Percentiles rank a stretch among this genome's conserved stretches.
phyloP scores from a whole-genome alignment of 1,139 yeast species.

The Dujonia santamariae region DNA sequence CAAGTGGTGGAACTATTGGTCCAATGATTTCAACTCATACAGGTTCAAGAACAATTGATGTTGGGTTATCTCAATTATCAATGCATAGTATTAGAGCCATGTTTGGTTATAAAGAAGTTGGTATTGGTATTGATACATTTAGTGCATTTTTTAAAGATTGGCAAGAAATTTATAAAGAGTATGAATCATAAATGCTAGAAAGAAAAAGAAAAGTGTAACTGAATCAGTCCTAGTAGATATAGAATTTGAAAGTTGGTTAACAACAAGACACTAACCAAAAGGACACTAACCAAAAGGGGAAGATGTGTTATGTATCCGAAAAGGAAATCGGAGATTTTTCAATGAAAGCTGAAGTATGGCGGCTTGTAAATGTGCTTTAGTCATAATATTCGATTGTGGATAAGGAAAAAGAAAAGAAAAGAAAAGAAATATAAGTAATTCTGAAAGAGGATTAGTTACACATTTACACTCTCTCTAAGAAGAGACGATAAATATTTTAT shows the following conservation, averaged over 20 bases:
- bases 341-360: too few species aligned
- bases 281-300: too few species aligned
- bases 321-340: too few species aligned
- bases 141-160: conserved; percentile 36
- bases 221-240: background rate
- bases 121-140: conserved; percentile 40
- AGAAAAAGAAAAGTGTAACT: too few species aligned
- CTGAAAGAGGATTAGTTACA: too few species aligned
- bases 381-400: too few species aligned
- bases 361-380: too few species aligned
- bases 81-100: conserved; percentile 47
- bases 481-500: too few species aligned
- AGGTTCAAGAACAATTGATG: conserved; percentile 45
- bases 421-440: too few species aligned
- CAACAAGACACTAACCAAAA: background rate
- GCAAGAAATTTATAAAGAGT: conserved; percentile 17
- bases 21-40: conserved; percentile 36
- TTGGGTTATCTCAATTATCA: conserved; percentile 44
- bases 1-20: conserved; percentile 48
- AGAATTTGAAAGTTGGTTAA: background rate
- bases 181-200: conserved; percentile 1
- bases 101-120: conserved; percentile 42
- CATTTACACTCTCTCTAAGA: too few species aligned
- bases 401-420: too few species aligned
- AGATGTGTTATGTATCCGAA: too few species aligned